phyloP scores from a whole-genome alignment of 768 basidiomycete genomes.

The Lactifluus pinguis region DNA sequence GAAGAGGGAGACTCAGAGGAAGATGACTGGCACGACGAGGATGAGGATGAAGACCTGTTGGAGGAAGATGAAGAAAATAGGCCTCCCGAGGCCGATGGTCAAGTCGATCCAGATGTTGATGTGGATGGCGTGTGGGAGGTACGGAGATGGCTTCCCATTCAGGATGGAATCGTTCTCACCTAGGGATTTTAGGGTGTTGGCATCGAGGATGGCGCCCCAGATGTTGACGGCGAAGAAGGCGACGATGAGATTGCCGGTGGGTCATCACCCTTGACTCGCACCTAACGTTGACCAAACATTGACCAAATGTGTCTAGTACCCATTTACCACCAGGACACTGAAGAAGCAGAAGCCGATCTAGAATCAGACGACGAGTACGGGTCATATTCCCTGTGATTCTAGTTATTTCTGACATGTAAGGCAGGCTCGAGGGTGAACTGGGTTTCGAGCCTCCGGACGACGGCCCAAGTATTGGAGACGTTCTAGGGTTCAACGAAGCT shows the following conservation, averaged over 20 bases:
- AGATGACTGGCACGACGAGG: conserved; percentile 53
- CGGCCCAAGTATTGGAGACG: conserved; percentile 17
- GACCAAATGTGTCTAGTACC: conserved; percentile 6
- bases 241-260: conserved; percentile 48
- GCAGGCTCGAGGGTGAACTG: conserved; percentile 28
- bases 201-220: conserved; percentile 29
- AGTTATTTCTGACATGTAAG: background rate
- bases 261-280: conserved; percentile 6
- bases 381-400: background rate
- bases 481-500: conserved; percentile 18
- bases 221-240: conserved; percentile 30
- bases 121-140: conserved; percentile 37
- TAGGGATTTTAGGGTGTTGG: conserved; percentile 25
- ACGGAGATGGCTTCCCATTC: background rate
- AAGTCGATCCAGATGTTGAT: conserved; percentile 33
- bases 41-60: conserved; percentile 58
- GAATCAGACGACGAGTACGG: conserved; percentile 58
- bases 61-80: conserved; percentile 30
- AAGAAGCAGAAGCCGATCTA: conserved; percentile 52
- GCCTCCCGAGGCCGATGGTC: conserved; percentile 28
- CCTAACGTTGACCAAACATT: background rate
- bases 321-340: conserved; percentile 43
- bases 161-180: background rate
- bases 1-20: conserved; percentile 48
- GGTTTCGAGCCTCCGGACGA: conserved; percentile 26